Evolutionary conservation across 106 monocot species (phyloP), one percentile per base, ranked within the genome.

Genomic region (Allium cepa): DNA sequence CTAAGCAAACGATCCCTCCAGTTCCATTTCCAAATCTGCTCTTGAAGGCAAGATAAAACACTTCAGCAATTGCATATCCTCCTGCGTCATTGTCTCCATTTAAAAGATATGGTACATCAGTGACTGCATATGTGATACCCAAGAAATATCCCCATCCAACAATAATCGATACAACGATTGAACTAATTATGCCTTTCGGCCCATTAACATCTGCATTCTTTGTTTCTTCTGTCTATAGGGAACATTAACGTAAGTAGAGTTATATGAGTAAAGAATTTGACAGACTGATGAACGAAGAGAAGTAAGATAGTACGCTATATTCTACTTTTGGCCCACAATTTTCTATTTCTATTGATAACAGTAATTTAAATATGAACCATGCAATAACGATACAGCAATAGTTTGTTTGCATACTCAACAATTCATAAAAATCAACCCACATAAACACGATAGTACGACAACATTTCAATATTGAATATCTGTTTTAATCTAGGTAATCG

Each of bases 21-120:
- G 55, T 69, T 9, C 92, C 92, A 67, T 66, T 81, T 46, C 92
- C 92, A 68, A 80, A 92, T 80, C 96, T 78, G 26, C 66, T 84
- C 56, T 97, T 92, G 64, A 97, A 97, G 26, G 88, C 84, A 28
- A 78, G 76, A 60, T 88, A 97, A 50, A 97, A 97, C 51, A 86
- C 79, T 62, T 97, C 75, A 9, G 96, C 92, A 61, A 97, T 79
- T 9, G 96, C 91, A 76, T 97, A 97, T 8, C 92, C 92, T n/a
- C 86, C 92, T 60, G 96, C 92, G 69, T 96, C 92, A 64, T 96
- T 92, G 13, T 92, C 77, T 17, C 11, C 12, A 68, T 72, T 86
- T 49, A 96, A 73, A 11, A 97, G 88, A 68, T 82, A 72, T 50
- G 91, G 84, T 22, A 97, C 78, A 72, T 92, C 69, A 1, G 79